These are phyloP conservation scores for Vitis hybrid DNA, from an alignment of 177 flowering plant genomes.

Conservation along the genomic window DNA sequence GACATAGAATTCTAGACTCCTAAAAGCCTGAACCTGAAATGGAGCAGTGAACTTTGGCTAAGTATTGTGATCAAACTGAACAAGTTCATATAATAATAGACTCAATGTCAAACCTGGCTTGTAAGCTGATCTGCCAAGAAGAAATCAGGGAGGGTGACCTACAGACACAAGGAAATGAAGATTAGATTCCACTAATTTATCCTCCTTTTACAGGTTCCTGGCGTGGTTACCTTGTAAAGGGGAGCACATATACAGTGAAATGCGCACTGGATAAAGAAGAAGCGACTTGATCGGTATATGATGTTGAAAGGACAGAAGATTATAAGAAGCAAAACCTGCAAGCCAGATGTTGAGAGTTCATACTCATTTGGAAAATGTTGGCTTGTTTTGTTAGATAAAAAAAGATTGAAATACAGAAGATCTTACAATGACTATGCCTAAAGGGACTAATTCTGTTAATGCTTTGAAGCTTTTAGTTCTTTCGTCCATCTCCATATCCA, in stretches of 20 bases:
- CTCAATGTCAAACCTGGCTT: slow-evolving; percentile 64
- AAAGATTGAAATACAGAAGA: too few relatives aligned
- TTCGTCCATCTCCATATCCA: slow-evolving; percentile 37
- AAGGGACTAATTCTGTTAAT: slow-evolving; percentile 52
- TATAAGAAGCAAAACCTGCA: slow-evolving; percentile 54
- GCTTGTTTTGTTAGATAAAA: too few relatives aligned
- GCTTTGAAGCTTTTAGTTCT: slow-evolving; percentile 24
- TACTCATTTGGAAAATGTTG: too few relatives aligned
- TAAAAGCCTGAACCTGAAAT: slow-evolving; percentile 62
- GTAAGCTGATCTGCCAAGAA: slow-evolving; percentile 90
- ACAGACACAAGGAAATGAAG: slow-evolving; percentile 2
- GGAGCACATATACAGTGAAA: slow-evolving; percentile 79
- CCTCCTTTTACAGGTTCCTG: not conserved
- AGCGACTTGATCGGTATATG: slow-evolving; percentile 76
- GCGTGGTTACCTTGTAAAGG: slow-evolving; percentile 62
- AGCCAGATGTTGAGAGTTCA: not conserved
- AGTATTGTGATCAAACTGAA: not conserved
- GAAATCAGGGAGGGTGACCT: slow-evolving; percentile 82
- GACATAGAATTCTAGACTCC: slow-evolving; percentile 65
- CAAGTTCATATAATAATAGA: too few relatives aligned
- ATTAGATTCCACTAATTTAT: too few relatives aligned
- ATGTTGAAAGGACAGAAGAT: slow-evolving; percentile 73
- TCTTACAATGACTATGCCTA: slow-evolving; percentile 30
- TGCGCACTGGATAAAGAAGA: slow-evolving; percentile 54
- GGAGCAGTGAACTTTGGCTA: not conserved